These are phyloP conservation scores for Anaeramoeba ignava DNA, from an alignment of 78 protist species.

Conservation along the genomic window DNA sequence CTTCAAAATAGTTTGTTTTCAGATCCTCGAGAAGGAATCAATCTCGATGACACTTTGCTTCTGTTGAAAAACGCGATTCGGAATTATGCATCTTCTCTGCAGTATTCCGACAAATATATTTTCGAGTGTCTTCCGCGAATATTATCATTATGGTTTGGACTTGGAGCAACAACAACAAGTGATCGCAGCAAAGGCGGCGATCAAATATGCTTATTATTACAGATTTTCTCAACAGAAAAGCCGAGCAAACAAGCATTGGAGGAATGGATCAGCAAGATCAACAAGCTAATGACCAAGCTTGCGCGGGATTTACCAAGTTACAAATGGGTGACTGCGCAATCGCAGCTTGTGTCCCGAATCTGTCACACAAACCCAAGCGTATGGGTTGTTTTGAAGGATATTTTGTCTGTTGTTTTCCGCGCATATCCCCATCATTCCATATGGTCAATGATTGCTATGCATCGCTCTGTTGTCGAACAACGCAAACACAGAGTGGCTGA, in stretches of 20 bases:
- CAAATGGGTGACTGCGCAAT: conserved; percentile 37
- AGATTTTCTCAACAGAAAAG: neutral
- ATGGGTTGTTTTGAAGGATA: conserved; percentile 12
- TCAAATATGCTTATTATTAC: neutral
- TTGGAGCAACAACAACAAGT: conserved; percentile 17
- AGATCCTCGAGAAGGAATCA: neutral
- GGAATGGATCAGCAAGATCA: neutral
- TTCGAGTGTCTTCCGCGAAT: conserved; percentile 48
- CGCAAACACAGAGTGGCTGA: neutral
- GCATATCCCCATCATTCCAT: conserved; percentile 52
- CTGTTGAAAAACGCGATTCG: neutral
- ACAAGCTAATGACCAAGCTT: neutral
- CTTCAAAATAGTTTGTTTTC: too few species aligned
- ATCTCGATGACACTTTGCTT: neutral
- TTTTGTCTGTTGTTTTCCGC: conserved; percentile 21
- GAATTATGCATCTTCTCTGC: conserved; percentile 30
- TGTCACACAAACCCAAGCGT: conserved; percentile 24
- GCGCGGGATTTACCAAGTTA: conserved; percentile 22
- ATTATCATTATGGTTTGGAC: conserved; percentile 50
- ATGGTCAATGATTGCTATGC: conserved; percentile 35
- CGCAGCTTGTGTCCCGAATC: conserved; percentile 62
- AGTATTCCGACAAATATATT: conserved; percentile 23
- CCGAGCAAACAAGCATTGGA: neutral
- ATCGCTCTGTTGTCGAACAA: neutral
- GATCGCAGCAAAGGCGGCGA: neutral